Percentiles rank a stretch among this genome's conserved stretches.
These are phyloP conservation scores for Vitis hybrid DNA, from an alignment of 177 flowering plant genomes.

Conservation along the genomic window DNA sequence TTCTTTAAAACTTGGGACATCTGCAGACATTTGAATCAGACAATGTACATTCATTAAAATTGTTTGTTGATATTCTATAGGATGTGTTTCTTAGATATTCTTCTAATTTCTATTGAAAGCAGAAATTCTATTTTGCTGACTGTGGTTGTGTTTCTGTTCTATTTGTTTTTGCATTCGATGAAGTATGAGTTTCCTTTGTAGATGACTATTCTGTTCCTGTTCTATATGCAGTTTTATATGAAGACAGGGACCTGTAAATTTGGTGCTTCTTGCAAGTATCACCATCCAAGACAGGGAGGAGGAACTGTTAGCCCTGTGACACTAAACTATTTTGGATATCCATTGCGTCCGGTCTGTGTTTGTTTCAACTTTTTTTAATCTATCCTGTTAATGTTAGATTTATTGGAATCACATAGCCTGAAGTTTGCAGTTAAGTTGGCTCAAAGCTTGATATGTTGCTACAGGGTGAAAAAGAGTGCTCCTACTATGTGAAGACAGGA, in stretches of 20 bases:
- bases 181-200: background rate
- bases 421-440: background rate
- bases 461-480: conserved; percentile 96
- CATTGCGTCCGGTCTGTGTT: conserved; percentile 75
- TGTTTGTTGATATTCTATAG: background rate
- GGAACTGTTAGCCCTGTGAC: conserved; percentile 47
- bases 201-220: conserved; percentile 3
- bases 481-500: conserved; percentile 87
- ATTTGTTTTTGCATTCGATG: background rate
- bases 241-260: conserved; percentile 89
- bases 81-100: background rate
- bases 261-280: conserved; percentile 92
- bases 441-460: background rate
- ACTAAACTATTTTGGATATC: conserved; percentile 76
- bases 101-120: background rate
- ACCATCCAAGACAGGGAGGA: conserved; percentile 81
- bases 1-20: background rate
- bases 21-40: background rate
- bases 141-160: background rate
- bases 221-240: conserved; percentile 69
- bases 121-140: background rate
- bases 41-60: conserved; percentile 13
- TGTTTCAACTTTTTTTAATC: conserved; percentile 6
- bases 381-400: background rate
- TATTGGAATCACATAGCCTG: background rate